These are phyloP conservation scores for Saksenaea vasiformis DNA, from an alignment of 371 early-diverging fungal species.

Conservation along the genomic window DNA sequence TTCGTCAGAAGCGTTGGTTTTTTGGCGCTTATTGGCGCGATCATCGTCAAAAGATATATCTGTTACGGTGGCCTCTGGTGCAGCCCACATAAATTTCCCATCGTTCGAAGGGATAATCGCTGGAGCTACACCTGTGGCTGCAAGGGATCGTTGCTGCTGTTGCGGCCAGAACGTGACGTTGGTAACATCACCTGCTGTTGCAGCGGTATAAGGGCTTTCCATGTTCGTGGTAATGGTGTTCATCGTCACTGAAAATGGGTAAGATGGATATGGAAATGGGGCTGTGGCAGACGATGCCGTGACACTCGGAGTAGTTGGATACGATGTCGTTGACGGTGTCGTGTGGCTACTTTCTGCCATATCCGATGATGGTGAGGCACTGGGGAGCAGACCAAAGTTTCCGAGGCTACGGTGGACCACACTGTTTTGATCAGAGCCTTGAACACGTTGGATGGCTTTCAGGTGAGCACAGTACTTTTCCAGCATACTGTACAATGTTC, in stretches of 20 bases:
- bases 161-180: constrained; percentile 39
- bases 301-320: background rate
- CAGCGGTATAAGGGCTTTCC: constrained; percentile 2
- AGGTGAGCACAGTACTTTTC: constrained; percentile 68
- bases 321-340: background rate
- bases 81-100: constrained; percentile 36
- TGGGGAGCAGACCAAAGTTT: background rate
- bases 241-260: constrained; percentile 38
- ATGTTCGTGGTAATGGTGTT: constrained; percentile 25
- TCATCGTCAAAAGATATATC: background rate
- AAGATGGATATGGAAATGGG: constrained; percentile 28
- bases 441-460: constrained; percentile 33
- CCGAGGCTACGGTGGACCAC: background rate
- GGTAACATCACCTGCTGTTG: constrained; percentile 18
- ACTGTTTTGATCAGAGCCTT: constrained; percentile 10
- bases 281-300: background rate
- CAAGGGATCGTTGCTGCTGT: constrained; percentile 23
- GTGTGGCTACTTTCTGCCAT: background rate
- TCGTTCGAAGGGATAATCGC: constrained; percentile 36
- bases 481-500: constrained; percentile 54
- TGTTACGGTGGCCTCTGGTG: background rate
- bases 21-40: background rate
- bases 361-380: background rate
- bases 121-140: constrained; percentile 13
- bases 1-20: constrained; percentile 1